Conservation (phyloP, 2,329 filamentous ascomycete genomes). For the Thielaviopsis punctulata region DNA sequence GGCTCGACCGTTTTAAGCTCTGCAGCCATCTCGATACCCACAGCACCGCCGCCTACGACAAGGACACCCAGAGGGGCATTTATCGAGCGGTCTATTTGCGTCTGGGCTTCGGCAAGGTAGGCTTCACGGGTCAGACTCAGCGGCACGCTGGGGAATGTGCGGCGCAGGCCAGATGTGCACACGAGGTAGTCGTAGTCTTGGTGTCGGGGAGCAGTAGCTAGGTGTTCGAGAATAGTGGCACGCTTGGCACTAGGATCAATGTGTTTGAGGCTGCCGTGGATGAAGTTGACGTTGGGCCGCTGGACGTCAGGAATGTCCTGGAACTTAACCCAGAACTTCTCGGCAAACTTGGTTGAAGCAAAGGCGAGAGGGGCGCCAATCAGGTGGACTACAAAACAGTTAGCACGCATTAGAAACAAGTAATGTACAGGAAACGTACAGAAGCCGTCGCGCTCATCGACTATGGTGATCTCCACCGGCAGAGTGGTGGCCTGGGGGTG, state of each 20-base stretch:
- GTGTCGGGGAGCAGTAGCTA: slow-evolving; percentile 25
- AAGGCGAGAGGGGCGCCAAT: slow-evolving; percentile 62
- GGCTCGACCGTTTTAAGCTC: slow-evolving; percentile 57
- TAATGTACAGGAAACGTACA: slow-evolving; percentile 34
- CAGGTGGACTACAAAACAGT: slow-evolving; percentile 40
- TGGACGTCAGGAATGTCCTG: slow-evolving; percentile 49
- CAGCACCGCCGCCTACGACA: slow-evolving; percentile 60
- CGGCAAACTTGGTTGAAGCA: slow-evolving; percentile 42
- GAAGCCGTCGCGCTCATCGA: slow-evolving; percentile 70
- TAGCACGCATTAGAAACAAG: slow-evolving; percentile 1
- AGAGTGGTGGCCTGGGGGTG: slow-evolving; percentile 28
- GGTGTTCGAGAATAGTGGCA: slow-evolving; percentile 35
- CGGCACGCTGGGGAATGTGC: slow-evolving; percentile 57
- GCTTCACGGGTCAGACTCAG: slow-evolving; percentile 42
- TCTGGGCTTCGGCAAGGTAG: slow-evolving; percentile 44
- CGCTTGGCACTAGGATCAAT: slow-evolving; percentile 43
- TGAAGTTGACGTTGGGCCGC: slow-evolving; percentile 40
- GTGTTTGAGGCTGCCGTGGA: slow-evolving; percentile 46
- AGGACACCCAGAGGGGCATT: slow-evolving; percentile 41
- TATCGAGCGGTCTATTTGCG: slow-evolving; percentile 38
- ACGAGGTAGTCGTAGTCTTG: slow-evolving; percentile 59
- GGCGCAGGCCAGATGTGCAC: slow-evolving; percentile 49
- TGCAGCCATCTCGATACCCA: slow-evolving; percentile 67
- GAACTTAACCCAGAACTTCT: slow-evolving; percentile 55
- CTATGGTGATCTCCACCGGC: slow-evolving; percentile 51